A percentile compares a stretch with the other conserved stretches of the same genome.
phyloP scores from a whole-genome alignment of 495 filamentous ascomycete species.

The Aspergillus cristatus region DNA sequence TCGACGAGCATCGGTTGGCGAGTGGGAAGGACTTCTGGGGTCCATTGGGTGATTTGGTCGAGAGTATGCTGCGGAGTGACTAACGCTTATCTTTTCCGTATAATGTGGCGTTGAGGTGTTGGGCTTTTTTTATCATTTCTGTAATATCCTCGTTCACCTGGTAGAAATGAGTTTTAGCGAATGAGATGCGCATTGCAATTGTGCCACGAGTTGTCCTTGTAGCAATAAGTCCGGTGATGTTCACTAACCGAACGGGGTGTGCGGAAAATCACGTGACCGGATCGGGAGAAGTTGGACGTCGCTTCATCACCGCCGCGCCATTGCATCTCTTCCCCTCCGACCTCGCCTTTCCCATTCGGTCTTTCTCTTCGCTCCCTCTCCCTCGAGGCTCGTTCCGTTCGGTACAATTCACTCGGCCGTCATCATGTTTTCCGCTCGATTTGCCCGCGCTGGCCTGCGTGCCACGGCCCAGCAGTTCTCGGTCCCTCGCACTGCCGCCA shows the following conservation, averaged over 20 bases:
- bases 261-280: conserved; percentile 30
- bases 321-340: conserved; percentile 14
- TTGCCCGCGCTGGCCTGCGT: conserved; percentile 42
- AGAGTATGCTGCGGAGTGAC: conserved; percentile 93
- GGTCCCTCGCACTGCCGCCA: conserved; percentile 35
- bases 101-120: too few species aligned
- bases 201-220: too few species aligned
- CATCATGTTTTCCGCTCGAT: conserved; percentile 38
- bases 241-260: too few species aligned
- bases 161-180: neutral
- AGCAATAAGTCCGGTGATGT: too few species aligned
- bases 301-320: conserved; percentile 11
- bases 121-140: neutral
- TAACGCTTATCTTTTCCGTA: conserved; percentile 27
- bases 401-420: conserved; percentile 5
- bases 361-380: conserved; percentile 12
- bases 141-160: neutral
- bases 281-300: conserved; percentile 33
- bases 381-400: conserved; percentile 21
- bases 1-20: conserved; percentile 82
- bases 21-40: conserved; percentile 97
- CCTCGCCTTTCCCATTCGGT: conserved; percentile 21
- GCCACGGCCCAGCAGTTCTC: conserved; percentile 39
- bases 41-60: conserved; percentile 90
- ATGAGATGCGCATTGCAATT: too few species aligned